phyloP scores from a whole-genome alignment of 805 yeast genomes.

The Hanseniaspora lindneri region DNA sequence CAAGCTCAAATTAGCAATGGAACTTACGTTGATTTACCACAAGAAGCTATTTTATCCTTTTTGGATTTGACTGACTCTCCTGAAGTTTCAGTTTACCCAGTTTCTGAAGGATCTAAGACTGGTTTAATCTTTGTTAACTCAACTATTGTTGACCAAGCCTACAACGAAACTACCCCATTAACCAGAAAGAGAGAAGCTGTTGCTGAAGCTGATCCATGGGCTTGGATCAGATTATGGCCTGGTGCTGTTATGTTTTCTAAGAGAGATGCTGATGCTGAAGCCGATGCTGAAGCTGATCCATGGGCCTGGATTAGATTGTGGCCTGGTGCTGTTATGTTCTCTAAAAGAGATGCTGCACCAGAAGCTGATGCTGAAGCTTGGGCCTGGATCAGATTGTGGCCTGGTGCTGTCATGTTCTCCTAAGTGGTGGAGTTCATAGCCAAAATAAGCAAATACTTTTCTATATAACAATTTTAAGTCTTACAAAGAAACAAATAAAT shows the following conservation, averaged over 20 bases:
- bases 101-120: constrained; percentile 24
- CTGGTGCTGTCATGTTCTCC: constrained; percentile 24
- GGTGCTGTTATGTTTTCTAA: constrained; percentile 24
- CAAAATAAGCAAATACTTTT: too few species aligned
- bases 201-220: constrained; percentile 27
- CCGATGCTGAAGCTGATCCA: constrained; percentile 26
- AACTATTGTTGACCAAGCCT: constrained; percentile 25
- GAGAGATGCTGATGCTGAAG: constrained; percentile 22
- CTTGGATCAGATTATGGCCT: constrained; percentile 23
- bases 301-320: constrained; percentile 26
- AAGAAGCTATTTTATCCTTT: constrained; percentile 27
- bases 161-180: constrained; percentile 16
- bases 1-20: constrained; percentile 14
- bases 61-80: constrained; percentile 24
- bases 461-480: too few species aligned
- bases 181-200: constrained; percentile 20
- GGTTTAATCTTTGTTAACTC: constrained; percentile 28
- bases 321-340: constrained; percentile 25
- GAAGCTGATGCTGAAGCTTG: constrained; percentile 24
- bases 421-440: too few species aligned
- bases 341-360: constrained; percentile 21
- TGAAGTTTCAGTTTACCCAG: constrained; percentile 25
- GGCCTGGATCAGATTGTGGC: constrained; percentile 23
- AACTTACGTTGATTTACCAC: constrained; percentile 21
- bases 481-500: too few species aligned